phyloP scores from a whole-genome alignment of 2,329 filamentous ascomycete species.

The Fusarium longipes region DNA sequence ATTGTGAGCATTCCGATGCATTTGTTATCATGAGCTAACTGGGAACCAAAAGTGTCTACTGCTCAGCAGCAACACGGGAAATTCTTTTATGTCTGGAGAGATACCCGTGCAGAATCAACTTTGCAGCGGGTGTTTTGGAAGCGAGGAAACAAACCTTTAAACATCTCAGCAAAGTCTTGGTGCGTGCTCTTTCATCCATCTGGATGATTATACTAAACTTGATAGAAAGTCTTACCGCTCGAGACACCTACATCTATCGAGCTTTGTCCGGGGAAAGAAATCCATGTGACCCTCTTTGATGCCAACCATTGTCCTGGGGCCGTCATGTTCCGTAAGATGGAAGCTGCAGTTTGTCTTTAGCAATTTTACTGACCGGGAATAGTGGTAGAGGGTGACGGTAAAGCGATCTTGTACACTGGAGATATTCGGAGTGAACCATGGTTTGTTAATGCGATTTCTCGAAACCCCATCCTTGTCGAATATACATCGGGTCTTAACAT shows the following conservation, averaged over 20 bases:
- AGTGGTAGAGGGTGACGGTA: constrained; percentile 79
- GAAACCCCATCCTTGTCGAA: constrained; percentile 79
- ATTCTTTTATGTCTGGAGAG: constrained; percentile 84
- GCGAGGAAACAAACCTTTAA: constrained; percentile 78
- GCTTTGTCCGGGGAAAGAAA: constrained; percentile 72
- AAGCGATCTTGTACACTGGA: constrained; percentile 86
- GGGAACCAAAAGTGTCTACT: constrained; percentile 73
- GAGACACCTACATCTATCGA: constrained; percentile 83
- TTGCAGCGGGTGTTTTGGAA: constrained; percentile 81
- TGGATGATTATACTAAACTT: neutral
- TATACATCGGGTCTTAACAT: constrained; percentile 74
- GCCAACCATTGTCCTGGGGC: constrained; percentile 92
- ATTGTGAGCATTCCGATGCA: constrained; percentile 62
- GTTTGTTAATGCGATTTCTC: constrained; percentile 80
- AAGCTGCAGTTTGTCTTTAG: fast-evolving
- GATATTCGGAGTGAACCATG: constrained; percentile 88
- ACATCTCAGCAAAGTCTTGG: constrained; percentile 76
- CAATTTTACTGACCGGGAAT: neutral
- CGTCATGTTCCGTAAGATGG: constrained; percentile 80
- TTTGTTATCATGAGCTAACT: neutral
- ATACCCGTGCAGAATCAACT: constrained; percentile 83
- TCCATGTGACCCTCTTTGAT: constrained; percentile 87
- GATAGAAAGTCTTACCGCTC: constrained; percentile 80
- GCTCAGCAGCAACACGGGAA: constrained; percentile 83
- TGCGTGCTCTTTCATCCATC: constrained; percentile 45